phyloP scores from a whole-genome alignment of 2,329 filamentous ascomycete species.

The Seiridium cupressi region DNA sequence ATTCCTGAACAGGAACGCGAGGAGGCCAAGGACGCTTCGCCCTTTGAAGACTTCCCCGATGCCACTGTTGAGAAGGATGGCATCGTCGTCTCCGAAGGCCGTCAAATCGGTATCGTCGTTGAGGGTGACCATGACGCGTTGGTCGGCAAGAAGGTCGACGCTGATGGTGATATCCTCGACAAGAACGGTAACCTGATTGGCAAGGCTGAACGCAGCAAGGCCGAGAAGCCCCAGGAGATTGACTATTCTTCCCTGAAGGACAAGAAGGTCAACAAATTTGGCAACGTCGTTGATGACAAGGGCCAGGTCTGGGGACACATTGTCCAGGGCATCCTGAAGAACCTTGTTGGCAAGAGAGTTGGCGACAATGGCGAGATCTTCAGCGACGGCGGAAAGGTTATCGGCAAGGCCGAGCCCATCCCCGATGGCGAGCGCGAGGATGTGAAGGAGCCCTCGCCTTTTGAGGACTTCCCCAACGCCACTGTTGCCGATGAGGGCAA shows the following conservation, averaged over 20 bases:
- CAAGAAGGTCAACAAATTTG: slow-evolving; percentile 57
- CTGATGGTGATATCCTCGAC: slow-evolving; percentile 34
- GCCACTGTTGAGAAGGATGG: slow-evolving; percentile 33
- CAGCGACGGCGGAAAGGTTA: slow-evolving; percentile 66
- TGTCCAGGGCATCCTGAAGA: slow-evolving; percentile 60
- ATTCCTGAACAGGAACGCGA: slow-evolving; percentile 28
- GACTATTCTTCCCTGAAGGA: slow-evolving; percentile 52
- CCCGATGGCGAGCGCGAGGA: slow-evolving; percentile 53
- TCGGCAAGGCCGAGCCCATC: slow-evolving; percentile 66
- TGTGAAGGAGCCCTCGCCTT: slow-evolving; percentile 45
- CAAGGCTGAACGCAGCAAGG: slow-evolving; percentile 30
- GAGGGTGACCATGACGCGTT: slow-evolving; percentile 32
- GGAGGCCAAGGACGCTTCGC: slow-evolving; percentile 13
- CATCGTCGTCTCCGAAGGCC: slow-evolving; percentile 34
- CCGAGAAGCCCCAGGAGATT: slow-evolving; percentile 28
- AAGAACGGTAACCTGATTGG: slow-evolving; percentile 33
- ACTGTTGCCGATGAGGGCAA: slow-evolving; percentile 52
- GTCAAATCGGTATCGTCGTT: slow-evolving; percentile 32
- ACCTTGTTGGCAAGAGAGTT: slow-evolving; percentile 61
- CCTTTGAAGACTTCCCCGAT: slow-evolving; percentile 35
- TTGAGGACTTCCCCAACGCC: slow-evolving; percentile 57
- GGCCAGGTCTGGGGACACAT: slow-evolving; percentile 60
- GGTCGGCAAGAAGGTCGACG: slow-evolving; percentile 33
- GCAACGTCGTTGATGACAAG: slow-evolving; percentile 54
- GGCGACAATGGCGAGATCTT: slow-evolving; percentile 70